Evolutionary conservation across 2,329 filamentous ascomycete genomes (phyloP), one percentile per base, ranked within the genome.

Genomic region (Trichoderma koningii): DNA sequence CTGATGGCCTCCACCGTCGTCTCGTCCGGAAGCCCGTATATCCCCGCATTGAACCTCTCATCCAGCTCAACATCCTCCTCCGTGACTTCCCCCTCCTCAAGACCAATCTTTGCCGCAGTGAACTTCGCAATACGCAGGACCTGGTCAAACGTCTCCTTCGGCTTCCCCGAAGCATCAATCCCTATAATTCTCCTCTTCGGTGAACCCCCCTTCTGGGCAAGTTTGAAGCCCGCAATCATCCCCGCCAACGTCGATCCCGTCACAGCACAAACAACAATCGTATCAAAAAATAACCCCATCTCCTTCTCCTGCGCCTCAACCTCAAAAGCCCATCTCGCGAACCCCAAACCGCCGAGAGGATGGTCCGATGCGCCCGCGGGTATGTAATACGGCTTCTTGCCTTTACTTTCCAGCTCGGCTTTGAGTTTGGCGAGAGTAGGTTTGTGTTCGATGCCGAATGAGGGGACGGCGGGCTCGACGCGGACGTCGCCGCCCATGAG

Each of bases 221-320:
- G 78, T 77, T 89, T 90, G 75, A 91, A 90, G 0, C 89, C 89
- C 0, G 88, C 89, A 9, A 92, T 81, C 81, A 92, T 89, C 9
- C 89, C 89, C 0, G 85, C 89, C 73, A 90, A 82, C 1, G 89
- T 91, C 6, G 83, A 87, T 4, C 89, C 89, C 0, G 89, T 91
- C 1, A 91, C 89, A 19, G 86, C 87, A 73, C 88, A 91, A 9
- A 90, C 89, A 62, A 91, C 76, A 7, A 91, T 72, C 1, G 84
- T 87, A 70, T 89, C 87, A 73, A 90, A 91, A 74, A 88, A 88
- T 12, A 89, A 71, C 0, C 85, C 87, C 28, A 85, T 68, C 68
- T 83, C 79, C 67, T 78, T 76, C 75, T 91, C 89, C 75, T 91
- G 88, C 67, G 80, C 78, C 53, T 80, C 80, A 0, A 92, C 85